phyloP scores from a whole-genome alignment of 2,329 filamentous ascomycete genomes.

The Immersiporthe knoxdaviesiana region DNA sequence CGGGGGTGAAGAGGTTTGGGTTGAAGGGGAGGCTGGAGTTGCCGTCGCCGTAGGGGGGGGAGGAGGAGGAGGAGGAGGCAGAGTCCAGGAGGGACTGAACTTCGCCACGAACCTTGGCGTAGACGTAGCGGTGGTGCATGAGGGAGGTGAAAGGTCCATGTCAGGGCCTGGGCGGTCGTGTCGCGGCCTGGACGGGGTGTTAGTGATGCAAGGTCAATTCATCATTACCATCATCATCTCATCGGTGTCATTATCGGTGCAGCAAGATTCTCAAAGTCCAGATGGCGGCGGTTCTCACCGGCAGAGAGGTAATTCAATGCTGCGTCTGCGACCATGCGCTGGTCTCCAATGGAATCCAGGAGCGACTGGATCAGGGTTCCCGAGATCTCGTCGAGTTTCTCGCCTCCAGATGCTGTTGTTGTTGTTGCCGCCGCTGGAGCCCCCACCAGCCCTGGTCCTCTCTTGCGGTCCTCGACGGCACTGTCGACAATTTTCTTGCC shows the following conservation, averaged over 20 bases:
- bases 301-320: slow-evolving; percentile 70
- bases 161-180: slow-evolving; percentile 66
- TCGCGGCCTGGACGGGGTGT: slow-evolving; percentile 49
- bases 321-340: slow-evolving; percentile 63
- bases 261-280: not conserved
- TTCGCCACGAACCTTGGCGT: slow-evolving; percentile 48
- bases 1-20: slow-evolving; percentile 46
- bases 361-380: slow-evolving; percentile 64
- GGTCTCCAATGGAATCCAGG: slow-evolving; percentile 58
- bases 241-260: not conserved
- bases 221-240: too few species aligned
- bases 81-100: slow-evolving; percentile 37
- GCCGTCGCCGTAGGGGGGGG: not conserved
- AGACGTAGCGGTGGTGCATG: slow-evolving; percentile 51
- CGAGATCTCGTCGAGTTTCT: slow-evolving; percentile 46
- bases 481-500: slow-evolving; percentile 61
- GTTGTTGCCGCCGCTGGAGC: not conserved
- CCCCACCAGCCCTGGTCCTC: not conserved
- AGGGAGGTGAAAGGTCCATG: slow-evolving; percentile 67
- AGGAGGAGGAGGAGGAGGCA: slow-evolving; percentile 14
- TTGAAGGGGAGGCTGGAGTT: slow-evolving; percentile 27
- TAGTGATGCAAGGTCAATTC: not conserved
- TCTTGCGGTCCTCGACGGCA: slow-evolving; percentile 49
- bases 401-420: slow-evolving; percentile 30
- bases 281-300: slow-evolving; percentile 36